Evolutionary conservation across 2,329 filamentous ascomycete genomes (phyloP), one percentile per base, ranked within the genome.

Genomic region (Talaromyces sp.): DNA sequence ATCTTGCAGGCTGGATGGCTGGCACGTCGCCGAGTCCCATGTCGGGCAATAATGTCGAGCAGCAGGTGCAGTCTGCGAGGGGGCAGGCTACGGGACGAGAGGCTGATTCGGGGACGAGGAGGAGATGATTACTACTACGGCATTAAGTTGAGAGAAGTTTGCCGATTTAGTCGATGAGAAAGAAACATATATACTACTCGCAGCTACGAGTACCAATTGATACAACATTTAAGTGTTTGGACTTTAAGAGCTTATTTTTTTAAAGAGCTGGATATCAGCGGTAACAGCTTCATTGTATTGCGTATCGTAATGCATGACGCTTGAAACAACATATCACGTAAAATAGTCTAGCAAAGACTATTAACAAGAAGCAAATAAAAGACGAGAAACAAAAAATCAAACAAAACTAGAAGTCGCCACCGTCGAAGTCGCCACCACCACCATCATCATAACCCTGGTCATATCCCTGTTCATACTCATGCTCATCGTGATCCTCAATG

Each of bases 1-100:
- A 89, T 73, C 79, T 88, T 56, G 87, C 87, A 3, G 82, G 84
- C 6, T 89, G 85, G 83, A 82, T 89, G 81, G 86, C 87, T 19
- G 87, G 86, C 10, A 72, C 77, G n/a, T 66, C 70, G 41, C 65
- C 72, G 24, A 68, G 67, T 12, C 69, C 67, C 19, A 65, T 67
- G 38, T 62, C 65, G 24, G 63, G 60, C 55, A 63, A 62, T 12
- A 64, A 66, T 38, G 59, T 61, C n/a, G 54, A 60, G 41, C 63
- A n/a, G n/a, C n/a, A n/a, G n/a, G n/a, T n/a, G n/a, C n/a, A 35
- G n/a, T 29, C 51, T 32, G 27, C 26, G 12, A 38, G n/a, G 26
- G 35, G 35, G 5, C 31, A 43, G 10, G 64, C 64, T 29, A 64
- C 69, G 31, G 70, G 70, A 6, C 67, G 72, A 56, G 70, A 73